Evolutionary conservation across 306 rosid species (phyloP).

Genomic region (Abrus precatorius): DNA sequence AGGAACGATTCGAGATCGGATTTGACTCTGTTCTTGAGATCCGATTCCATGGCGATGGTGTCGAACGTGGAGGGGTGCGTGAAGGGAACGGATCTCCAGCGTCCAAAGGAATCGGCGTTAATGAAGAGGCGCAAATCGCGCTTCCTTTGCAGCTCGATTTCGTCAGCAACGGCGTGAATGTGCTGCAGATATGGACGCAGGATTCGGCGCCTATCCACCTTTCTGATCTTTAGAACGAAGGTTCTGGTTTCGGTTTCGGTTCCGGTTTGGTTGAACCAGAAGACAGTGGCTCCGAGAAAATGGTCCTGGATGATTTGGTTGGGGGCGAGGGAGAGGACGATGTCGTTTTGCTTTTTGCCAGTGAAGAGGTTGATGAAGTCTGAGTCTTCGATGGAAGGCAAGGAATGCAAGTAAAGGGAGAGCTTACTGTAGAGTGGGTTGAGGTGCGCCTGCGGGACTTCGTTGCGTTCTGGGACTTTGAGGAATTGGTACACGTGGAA

Average conservation of each 20-base stretch:
- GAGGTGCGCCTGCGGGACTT: constrained; percentile 57
- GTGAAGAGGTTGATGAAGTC: constrained; percentile 71
- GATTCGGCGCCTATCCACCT: constrained; percentile 72
- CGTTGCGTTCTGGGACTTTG: constrained; percentile 75
- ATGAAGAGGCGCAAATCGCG: constrained; percentile 66
- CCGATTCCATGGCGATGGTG: constrained; percentile 78
- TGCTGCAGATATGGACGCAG: constrained; percentile 82
- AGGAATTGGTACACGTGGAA: constrained; percentile 78
- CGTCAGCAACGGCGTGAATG: constrained; percentile 77
- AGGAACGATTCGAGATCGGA: constrained; percentile 85
- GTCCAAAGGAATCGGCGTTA: constrained; percentile 45
- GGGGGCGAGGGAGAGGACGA: constrained; percentile 62
- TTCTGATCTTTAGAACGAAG: constrained; percentile 67
- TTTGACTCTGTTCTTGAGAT: constrained; percentile 70
- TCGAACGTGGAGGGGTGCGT: constrained; percentile 84
- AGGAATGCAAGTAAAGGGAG: constrained; percentile 69
- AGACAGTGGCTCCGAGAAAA: constrained; percentile 72
- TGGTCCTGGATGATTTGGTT: constrained; percentile 69
- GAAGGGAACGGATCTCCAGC: constrained; percentile 76
- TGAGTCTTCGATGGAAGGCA: constrained; percentile 71
- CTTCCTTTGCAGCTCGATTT: constrained; percentile 59
- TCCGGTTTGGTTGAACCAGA: constrained; percentile 60
- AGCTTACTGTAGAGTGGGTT: constrained; percentile 69
- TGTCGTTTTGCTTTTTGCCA: constrained; percentile 67
- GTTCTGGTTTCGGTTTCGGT: neutral